phyloP scores from a whole-genome alignment of 2,329 filamentous ascomycete species.

The Reticulascus tulasneorum region DNA sequence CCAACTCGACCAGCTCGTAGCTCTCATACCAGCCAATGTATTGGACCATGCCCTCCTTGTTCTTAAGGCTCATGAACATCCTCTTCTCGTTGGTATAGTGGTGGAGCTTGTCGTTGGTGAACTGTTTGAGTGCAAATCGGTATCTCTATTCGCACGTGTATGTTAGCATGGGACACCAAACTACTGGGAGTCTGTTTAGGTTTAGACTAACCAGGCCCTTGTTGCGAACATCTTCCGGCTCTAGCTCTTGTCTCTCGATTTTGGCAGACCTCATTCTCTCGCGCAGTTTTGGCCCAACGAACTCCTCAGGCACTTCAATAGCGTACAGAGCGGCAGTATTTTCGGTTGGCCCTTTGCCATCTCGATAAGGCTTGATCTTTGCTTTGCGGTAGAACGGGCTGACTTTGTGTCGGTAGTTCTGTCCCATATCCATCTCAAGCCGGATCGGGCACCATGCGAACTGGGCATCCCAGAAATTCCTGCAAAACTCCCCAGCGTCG shows the following conservation, averaged over 20 bases:
- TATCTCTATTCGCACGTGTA: neutral
- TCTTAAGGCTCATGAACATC: neutral
- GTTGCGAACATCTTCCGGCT: neutral
- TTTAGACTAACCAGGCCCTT: neutral
- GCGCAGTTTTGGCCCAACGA: neutral
- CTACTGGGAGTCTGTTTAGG: too few relatives aligned
- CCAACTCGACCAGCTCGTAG: neutral
- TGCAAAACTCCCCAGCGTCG: neutral
- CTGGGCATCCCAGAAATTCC: slow-evolving; percentile 6
- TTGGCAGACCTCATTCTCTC: neutral
- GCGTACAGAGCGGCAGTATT: slow-evolving; percentile 2
- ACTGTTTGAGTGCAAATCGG: slow-evolving; percentile 6
- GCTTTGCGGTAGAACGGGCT: slow-evolving; percentile 8
- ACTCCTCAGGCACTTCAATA: slow-evolving; percentile 3
- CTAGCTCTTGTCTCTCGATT: neutral
- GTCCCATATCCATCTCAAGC: slow-evolving; percentile 11
- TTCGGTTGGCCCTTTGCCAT: neutral
- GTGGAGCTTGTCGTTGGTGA: neutral
- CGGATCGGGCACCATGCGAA: slow-evolving; percentile 14
- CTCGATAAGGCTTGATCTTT: slow-evolving; percentile 1
- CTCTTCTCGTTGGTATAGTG: neutral
- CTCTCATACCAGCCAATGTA: slow-evolving; percentile 5
- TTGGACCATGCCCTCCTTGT: neutral
- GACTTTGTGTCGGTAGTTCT: slow-evolving; percentile 8
- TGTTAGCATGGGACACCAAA: neutral